A percentile compares a stretch with the other conserved stretches of the same genome.
Conservation (phyloP, 257 asterid genomes). For the Nicotiana tomentosiformis region DNA sequence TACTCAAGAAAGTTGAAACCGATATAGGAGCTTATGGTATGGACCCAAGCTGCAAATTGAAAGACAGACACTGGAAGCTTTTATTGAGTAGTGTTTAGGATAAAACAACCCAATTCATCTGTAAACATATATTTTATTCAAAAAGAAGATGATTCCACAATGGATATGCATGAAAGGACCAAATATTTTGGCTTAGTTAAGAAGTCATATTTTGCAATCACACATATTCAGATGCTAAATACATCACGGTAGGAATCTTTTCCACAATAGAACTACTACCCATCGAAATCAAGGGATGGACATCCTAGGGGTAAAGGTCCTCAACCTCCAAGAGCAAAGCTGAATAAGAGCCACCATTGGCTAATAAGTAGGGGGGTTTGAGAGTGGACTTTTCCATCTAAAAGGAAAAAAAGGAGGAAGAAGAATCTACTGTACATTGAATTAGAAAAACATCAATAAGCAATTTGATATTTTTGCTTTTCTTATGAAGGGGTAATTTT, state of each 20-base stretch:
- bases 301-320: too few relatives aligned
- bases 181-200: too few relatives aligned
- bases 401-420: background rate
- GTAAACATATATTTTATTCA: background rate
- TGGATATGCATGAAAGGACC: background rate
- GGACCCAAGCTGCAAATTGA: background rate
- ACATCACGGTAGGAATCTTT: too few relatives aligned
- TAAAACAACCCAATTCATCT: background rate
- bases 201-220: background rate
- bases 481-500: background rate
- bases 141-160: background rate
- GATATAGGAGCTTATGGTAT: background rate
- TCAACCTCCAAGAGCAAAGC: background rate
- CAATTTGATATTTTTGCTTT: background rate
- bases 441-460: background rate
- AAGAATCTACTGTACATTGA: background rate
- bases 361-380: too few relatives aligned
- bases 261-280: too few relatives aligned
- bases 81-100: background rate
- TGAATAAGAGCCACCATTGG: too few relatives aligned
- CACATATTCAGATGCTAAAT: too few relatives aligned
- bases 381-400: too few relatives aligned
- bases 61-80: background rate
- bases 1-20: background rate
- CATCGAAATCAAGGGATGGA: too few relatives aligned